Evolutionary conservation across 179 eudicot genomes (phyloP), one percentile per base, ranked within the genome.

Genomic region (Pouteria campechiana): DNA sequence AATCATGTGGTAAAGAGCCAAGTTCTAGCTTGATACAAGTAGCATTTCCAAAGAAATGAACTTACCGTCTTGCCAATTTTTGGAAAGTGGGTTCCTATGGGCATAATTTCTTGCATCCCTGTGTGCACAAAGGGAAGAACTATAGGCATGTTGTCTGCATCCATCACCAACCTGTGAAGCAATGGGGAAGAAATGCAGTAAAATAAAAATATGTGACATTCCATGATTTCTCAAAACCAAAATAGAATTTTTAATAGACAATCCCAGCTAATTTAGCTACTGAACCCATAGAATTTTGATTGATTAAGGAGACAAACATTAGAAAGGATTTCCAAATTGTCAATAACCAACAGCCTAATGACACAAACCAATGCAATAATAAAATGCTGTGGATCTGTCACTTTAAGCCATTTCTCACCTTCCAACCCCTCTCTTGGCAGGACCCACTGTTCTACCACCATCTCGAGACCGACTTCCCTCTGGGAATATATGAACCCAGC

Each of bases 51-150:
- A n/a, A n/a, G n/a, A n/a, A 17, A 7, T 37, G 28, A 28, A 58
- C 78, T 25, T 63, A 84, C 97, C 27, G 61, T 78, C 64, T 84
- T 88, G 50, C 95, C 95, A 47, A 81, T 65, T 55, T 75, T 63
- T 3, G 97, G 97, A 46, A 84, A 29, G 54, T 52, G 78, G 50
- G 97, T 78, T 6, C 97, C 97, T 55, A 88, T 63, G 31, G 97
- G 97, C 84, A 88, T 75, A 42, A 88, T 70, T 18, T 88, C 93
- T 72, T 88, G 97, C 97, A 88, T 88, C 37, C 97, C 97, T 39
- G 79, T 67, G 65, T 88, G 97, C 52, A 88, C 97, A 67, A 88
- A 84, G 2, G 97, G 97, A 37, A 88, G 60, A 32, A 84, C 97
- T 21, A 78, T 52, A n/a, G 97, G 97, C 21, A 58, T 58, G 52